Evolutionary conservation across 108 stramenopile species (phyloP), one percentile per base, ranked within the genome.

Genomic region (Nannochloropsis gaditana): DNA sequence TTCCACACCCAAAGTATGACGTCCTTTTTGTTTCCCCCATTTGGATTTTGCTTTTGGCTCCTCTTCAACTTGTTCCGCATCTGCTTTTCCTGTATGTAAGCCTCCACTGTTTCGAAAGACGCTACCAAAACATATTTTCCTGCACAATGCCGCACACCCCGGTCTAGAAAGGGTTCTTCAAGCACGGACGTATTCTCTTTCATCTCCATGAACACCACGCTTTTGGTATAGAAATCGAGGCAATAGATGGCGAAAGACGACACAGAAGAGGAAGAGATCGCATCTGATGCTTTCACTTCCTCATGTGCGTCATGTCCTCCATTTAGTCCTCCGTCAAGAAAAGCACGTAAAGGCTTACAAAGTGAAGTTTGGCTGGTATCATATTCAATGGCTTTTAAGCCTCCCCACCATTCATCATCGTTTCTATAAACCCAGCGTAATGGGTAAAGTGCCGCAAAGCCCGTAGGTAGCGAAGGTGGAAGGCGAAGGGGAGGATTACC

Each of bases 171-270:
- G 6, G 59, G 59, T 6, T 73, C 59, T n/a, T 73, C 59, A 4
- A 73, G n/a, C 59, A 73, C 15, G n/a, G 15, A n/a, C 59, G 59
- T n/a, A 15, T n/a, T 2, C 8, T 15, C 19, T n/a, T 73, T n/a
- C 59, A 73, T 73, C 59, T 73, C 59, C 59, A 73, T 73, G 59
- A 73, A 73, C 59, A 73, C 59, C 59, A 73, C 59, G n/a, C 59
- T 73, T 73, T 73, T 15, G 19, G 59, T 73, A 15, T 73, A 2
- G 6, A 73, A 73, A 73, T 73, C 59, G 19, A 73, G 59, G 59
- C 59, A 73, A n/a, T 73, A 73, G n/a, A 73, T 73, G 2, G n/a
- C n/a, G n/a, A 73, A 73, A n/a, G 59, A 73, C 4, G 5, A 73
- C 2, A n/a, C 19, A n/a, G 59, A 8, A 6, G 8, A 2, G 2